Evolutionary conservation across 2,329 filamentous ascomycete genomes (phyloP).

Genomic region (Zymoseptoria passerinii): DNA sequence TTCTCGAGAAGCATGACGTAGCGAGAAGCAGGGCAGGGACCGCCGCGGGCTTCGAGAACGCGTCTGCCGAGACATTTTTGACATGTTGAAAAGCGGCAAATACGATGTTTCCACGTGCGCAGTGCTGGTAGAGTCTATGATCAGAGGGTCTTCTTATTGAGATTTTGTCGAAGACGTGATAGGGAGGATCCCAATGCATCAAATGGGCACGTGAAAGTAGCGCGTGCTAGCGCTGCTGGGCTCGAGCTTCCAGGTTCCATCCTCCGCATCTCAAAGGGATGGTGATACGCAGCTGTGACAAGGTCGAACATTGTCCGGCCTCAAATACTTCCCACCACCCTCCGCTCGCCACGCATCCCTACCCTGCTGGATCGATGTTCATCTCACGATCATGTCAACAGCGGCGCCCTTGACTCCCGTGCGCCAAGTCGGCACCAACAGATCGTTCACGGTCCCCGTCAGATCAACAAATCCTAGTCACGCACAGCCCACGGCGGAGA

Average conservation of each 20-base stretch:
- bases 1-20: background rate
- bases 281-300: background rate
- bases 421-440: slow-evolving; percentile 26
- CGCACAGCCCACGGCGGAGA: slow-evolving; percentile 25
- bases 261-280: background rate
- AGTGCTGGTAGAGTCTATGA: too few species aligned
- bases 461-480: slow-evolving; percentile 23
- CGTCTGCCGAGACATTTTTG: background rate
- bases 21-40: background rate
- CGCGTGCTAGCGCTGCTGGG: background rate
- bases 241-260: background rate
- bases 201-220: background rate
- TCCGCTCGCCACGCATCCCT: background rate
- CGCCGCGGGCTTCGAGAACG: background rate
- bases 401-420: slow-evolving; percentile 24
- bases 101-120: background rate
- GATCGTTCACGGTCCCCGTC: slow-evolving; percentile 43
- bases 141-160: too few species aligned
- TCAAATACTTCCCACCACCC: background rate
- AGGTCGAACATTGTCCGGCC: background rate
- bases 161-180: background rate
- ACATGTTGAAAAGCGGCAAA: background rate
- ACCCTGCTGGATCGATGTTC: background rate
- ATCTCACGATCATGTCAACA: slow-evolving; percentile 12
- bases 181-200: background rate